A percentile compares a stretch with the other conserved stretches of the same genome.
Conservation (phyloP, 208 protist species). For the Willaertia magna region DNA sequence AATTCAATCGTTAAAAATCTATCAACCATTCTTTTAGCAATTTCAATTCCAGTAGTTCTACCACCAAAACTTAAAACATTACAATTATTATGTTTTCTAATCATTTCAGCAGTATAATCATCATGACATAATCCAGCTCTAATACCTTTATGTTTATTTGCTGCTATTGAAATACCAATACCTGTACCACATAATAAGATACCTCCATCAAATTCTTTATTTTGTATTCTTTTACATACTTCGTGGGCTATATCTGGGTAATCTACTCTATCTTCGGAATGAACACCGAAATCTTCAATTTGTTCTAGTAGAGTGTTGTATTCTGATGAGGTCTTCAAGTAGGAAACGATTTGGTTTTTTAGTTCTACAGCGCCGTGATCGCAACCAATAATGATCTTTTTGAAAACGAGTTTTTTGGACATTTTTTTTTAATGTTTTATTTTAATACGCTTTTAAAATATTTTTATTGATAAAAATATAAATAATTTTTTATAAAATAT, state of each 20-base stretch:
- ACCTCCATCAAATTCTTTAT: conserved; percentile 46
- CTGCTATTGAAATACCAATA: conserved; percentile 83
- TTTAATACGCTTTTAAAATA: no score
- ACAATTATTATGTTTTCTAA: conserved; percentile 73
- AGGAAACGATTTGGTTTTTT: conserved; percentile 48
- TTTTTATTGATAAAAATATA: no score
- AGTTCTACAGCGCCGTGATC: conserved; percentile 61
- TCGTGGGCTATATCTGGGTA: conserved; percentile 74
- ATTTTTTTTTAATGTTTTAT: no score
- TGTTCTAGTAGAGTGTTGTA: neutral
- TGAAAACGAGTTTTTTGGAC: neutral
- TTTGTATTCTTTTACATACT: conserved; percentile 48
- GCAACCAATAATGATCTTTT: conserved; percentile 54
- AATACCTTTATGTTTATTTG: conserved; percentile 78
- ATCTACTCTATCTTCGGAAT: conserved; percentile 51
- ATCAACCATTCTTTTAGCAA: conserved; percentile 62
- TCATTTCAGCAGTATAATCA: conserved; percentile 62
- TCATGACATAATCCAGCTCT: conserved; percentile 79
- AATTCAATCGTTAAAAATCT: conserved; percentile 65
- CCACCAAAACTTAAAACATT: conserved; percentile 75
- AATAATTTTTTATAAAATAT: no score
- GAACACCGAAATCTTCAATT: conserved; percentile 53
- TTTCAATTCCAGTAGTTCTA: conserved; percentile 53
- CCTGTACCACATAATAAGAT: conserved; percentile 80
- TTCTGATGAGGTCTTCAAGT: conserved; percentile 29